Evolutionary conservation across 306 rosid genomes (phyloP), one percentile per base, ranked within the genome.

Genomic region (Crotalaria pallida): DNA sequence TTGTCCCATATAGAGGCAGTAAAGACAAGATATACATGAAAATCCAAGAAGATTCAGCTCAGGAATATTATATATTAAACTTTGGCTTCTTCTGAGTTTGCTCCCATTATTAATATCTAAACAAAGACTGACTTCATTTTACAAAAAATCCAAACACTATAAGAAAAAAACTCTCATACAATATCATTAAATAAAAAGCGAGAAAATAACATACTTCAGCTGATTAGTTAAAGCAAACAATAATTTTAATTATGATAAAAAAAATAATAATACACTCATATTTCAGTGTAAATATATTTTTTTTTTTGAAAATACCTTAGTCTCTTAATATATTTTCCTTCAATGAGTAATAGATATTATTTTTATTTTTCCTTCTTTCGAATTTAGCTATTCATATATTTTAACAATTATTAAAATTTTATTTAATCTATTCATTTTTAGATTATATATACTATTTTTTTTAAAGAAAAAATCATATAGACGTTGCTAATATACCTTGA

Each of bases 21-120:
- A 73, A 62, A 67, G 82, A 77, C 80, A 68, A 62, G 0, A 56
- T 55, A 45, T 45, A 60, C 73, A 55, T 53, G 60, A 77, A 56
- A 53, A 60, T 81, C 73, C 67, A 58, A 26, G 29, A 67, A 81
- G 76, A 77, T 76, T 59, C 67, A 43, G 72, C 26, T 72, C 43
- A 19, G 1, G 17, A 52, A 16, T 76, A 76, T 49, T 49, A 65
- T 76, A 66, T 6, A 4, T 57, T 34, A 36, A 51, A 36, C 53
- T 26, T 27, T 67, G 75, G 44, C 79, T 45, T 36, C 63, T 67
- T 52, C 81, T 44, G 6, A 51, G 2, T 51, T 66, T 76, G 64
- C 75, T 72, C 68, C 27, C 78, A 43, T 80, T 70, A 43, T 80
- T 70, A 58, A 29, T 49, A 60, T 65, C 58, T 3, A 65, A 21